Evolutionary conservation across 176 grass and related monocot species (phyloP).

Genomic region (Paspalum notatum): DNA sequence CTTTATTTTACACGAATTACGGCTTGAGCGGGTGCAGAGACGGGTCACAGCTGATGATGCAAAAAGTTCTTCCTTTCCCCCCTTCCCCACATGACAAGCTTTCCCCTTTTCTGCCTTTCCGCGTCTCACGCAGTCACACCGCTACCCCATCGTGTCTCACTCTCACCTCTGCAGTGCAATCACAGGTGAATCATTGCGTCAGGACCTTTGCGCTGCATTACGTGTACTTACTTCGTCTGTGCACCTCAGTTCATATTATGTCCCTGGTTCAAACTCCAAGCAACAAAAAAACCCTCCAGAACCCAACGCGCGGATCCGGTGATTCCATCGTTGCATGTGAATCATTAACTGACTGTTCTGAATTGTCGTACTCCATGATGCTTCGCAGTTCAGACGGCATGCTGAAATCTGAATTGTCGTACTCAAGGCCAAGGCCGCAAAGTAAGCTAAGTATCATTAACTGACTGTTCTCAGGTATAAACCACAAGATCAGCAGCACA

Average conservation of each 20-base stretch:
- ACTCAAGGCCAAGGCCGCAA: not conserved
- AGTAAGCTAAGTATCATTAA: not conserved
- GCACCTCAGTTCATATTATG: not conserved
- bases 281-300: not conserved
- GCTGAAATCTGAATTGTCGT: not conserved
- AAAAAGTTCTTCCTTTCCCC: not conserved
- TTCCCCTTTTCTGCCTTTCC: not conserved
- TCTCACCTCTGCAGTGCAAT: conserved; percentile 10
- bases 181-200: conserved; percentile 43
- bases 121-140: not conserved
- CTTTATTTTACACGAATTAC: not conserved
- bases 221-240: not conserved
- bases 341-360: too few species aligned
- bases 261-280: not conserved
- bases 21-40: not conserved
- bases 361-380: too few species aligned
- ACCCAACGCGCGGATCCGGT: not conserved
- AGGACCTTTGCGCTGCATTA: not conserved
- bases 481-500: not conserved
- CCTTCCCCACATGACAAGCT: not conserved
- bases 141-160: not conserved
- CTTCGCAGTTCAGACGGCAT: not conserved
- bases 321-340: not conserved
- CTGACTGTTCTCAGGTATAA: not conserved
- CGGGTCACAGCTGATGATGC: not conserved